Base-by-base conservation (phyloP, 352 stramenopile species). In the Pythium chondricola region DNA sequence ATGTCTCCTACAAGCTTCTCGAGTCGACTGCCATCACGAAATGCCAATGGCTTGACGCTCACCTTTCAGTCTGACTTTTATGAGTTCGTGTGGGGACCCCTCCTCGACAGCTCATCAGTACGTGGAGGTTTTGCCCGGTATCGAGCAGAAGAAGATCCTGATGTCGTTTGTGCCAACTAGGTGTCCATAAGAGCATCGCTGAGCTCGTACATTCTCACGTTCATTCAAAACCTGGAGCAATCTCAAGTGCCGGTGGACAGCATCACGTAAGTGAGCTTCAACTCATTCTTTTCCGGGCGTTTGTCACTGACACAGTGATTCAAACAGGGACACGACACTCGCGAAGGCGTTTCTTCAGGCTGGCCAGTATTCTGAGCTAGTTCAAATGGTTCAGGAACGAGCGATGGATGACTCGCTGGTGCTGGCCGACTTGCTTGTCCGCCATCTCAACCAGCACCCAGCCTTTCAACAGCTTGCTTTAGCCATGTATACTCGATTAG, bases 401-500 rank as follows among this genome's bases (percentile, higher is more conserved):
- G 58, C 78, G 2, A 13, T 84, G n/a, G 50, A 52, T 26, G 79
- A 88, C 44, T 91, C 72, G 16, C 43, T 61, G 10, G 71, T 72
- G 31, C 62, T 91, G 32, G 79, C 76, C 11, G 61, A 80, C 4
- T 42, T 85, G 9, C 62, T 91, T 31, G 43, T 85, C 14, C 46
- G 56, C 11, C 48, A 65, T 29, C 55, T 62, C 1, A 35, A 53
- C 20, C 48, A 29, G 1, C 52, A 69, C 25, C 44, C 46, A 36
- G 61, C 48, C 1, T 42, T 88, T 17, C 62, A 78, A 42, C 77
- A 88, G 63, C 48, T 83, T 10, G 74, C 70, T 0, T 27, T 86
- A 47, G 72, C 86, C 29, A 88, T 88, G 77, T 79, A 83, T 42
- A 82, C 67, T 32, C 72, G 74, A 0, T 45, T 88, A 4, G 66